Evolutionary conservation across 2,329 filamentous ascomycete species (phyloP), one percentile per base, ranked within the genome.

Genomic region (Diaporthe eres): DNA sequence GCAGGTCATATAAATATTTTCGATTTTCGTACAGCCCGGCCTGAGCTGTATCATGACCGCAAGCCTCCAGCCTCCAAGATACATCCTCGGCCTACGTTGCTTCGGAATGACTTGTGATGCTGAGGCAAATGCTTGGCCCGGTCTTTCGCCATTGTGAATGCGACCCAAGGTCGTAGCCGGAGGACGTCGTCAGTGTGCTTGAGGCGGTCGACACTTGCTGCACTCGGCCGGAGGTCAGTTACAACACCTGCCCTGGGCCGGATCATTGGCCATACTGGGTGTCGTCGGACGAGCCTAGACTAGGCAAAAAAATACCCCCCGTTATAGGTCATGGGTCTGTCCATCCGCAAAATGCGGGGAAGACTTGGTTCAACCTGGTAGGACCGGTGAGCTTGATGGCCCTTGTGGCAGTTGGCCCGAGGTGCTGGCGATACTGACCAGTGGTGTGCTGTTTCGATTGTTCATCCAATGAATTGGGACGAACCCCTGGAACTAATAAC

Each of bases 81-180:
- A 55, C 65, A 70, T 70, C 65, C 65, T 70, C 65, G 65, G 65
- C 65, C 65, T 70, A 55, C 13, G 65, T 70, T 70, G 49, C 65
- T 55, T 70, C 34, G 49, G 34, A 70, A 37, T 70, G 65, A 70
- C 65, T 55, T 70, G 65, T 70, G 65, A 70, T 70, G 49, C 49
- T 70, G 49, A 53, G 42, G 65, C 34, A 28, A 70, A 42, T 70
- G 49, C 65, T 70, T 70, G 65, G 65, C 65, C 65, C 47, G 31
- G 49, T 53, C 65, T 55, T 19, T 55, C 49, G 49, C 49, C 65
- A 55, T 70, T 55, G 49, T 55, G 65, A 70, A 70, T 70, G 49
- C 65, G 49, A 70, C 65, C 49, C 34, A 28, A 42, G 34, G 65
- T 70, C 65, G 65, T 13, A 70, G 49, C 34, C 65, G 65, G 65